Conservation (phyloP, 2,329 filamentous ascomycete genomes). For the Neonectria coccinea region DNA sequence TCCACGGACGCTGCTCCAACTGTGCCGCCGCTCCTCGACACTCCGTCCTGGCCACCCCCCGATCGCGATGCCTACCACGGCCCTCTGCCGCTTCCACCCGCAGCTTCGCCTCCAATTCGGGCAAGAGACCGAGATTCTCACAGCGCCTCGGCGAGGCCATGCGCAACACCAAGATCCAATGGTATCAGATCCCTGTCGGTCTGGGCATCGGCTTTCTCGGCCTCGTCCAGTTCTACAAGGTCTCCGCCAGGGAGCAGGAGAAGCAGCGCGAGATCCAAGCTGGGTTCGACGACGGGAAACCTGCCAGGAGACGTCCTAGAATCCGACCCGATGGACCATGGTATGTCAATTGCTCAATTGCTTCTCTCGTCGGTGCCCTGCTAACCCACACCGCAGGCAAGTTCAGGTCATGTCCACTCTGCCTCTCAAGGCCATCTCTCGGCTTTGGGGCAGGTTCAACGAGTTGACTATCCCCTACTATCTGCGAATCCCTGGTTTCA, state of each 20-base stretch:
- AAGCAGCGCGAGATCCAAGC: conserved; percentile 59
- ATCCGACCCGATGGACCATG: conserved; percentile 89
- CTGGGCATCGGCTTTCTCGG: conserved; percentile 88
- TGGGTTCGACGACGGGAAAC: conserved; percentile 54
- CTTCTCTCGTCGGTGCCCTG: conserved; percentile 2
- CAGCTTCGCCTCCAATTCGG: conserved; percentile 52
- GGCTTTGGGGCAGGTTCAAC: conserved; percentile 92
- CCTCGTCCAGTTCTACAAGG: conserved; percentile 84
- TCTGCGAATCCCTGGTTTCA: conserved; percentile 88
- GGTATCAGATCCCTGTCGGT: conserved; percentile 91
- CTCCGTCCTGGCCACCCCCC: conserved; percentile 39
- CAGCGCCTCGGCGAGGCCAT: conserved; percentile 63
- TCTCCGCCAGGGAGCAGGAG: conserved; percentile 68
- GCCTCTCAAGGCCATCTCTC: conserved; percentile 89
- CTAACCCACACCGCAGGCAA: conserved; percentile 65
- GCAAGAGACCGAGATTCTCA: conserved; percentile 62
- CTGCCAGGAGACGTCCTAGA: conserved; percentile 66
- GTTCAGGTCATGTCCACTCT: conserved; percentile 94
- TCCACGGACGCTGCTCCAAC: conserved; percentile 47
- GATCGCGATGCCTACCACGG: conserved; percentile 43
- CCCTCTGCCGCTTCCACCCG: conserved; percentile 43
- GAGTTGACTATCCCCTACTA: conserved; percentile 90
- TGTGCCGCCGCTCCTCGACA: conserved; percentile 41
- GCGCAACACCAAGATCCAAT: conserved; percentile 73
- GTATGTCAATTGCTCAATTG: conserved; percentile 54